These are phyloP conservation scores for Jackrogersella minutella DNA, from an alignment of 495 filamentous ascomycete species.

Conservation along the genomic window DNA sequence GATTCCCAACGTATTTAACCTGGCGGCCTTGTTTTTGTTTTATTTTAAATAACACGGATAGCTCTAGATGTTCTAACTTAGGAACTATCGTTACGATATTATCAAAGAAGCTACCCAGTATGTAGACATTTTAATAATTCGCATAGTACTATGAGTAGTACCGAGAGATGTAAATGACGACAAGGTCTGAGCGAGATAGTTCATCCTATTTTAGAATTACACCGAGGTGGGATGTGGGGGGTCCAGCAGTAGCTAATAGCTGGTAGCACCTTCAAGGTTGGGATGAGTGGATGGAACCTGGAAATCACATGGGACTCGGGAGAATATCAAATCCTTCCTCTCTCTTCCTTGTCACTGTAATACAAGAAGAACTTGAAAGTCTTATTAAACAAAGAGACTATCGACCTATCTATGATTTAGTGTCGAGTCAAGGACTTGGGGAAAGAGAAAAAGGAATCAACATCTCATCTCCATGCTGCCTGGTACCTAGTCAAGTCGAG, in stretches of 20 bases:
- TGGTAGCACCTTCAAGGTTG: too few species aligned
- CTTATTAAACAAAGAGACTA: too few species aligned
- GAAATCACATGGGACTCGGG: constrained; percentile 4
- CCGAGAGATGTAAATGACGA: background rate
- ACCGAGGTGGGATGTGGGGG: constrained; percentile 36
- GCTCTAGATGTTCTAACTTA: constrained; percentile 26
- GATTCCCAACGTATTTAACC: constrained; percentile 31
- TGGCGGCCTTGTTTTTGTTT: constrained; percentile 12
- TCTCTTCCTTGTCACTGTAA: background rate
- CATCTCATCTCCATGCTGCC: too few species aligned
- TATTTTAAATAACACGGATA: constrained; percentile 16
- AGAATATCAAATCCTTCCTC: background rate
- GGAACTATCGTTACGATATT: background rate
- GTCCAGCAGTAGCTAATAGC: constrained; percentile 5
- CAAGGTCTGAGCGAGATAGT: constrained; percentile 4
- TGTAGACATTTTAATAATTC: background rate
- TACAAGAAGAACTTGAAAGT: background rate
- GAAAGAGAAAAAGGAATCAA: too few species aligned
- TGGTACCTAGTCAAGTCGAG: too few species aligned
- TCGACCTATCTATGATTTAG: too few species aligned
- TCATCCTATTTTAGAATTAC: constrained; percentile 26
- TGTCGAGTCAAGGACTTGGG: too few species aligned
- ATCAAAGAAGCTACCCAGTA: background rate
- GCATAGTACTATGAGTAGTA: background rate
- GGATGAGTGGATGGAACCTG: too few species aligned